These are phyloP conservation scores for Ceratocystis cacaofunesta DNA, from an alignment of 2,329 filamentous ascomycete genomes.

Conservation along the genomic window DNA sequence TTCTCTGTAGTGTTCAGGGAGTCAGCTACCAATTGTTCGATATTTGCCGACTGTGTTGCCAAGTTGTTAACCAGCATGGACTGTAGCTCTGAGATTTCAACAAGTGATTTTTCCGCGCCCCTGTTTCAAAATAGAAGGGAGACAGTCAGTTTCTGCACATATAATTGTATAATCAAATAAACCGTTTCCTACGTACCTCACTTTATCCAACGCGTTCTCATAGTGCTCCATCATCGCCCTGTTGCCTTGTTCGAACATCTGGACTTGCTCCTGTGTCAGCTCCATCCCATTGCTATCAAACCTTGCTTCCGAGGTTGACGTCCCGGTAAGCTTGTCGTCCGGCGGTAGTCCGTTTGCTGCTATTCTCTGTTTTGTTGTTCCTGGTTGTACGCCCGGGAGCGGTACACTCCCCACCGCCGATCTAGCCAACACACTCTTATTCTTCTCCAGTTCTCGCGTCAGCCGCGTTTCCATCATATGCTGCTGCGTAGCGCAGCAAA, in stretches of 20 bases:
- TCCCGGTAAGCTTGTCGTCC: conserved; percentile 18
- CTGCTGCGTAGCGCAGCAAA: conserved; percentile 63
- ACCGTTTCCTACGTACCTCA: conserved; percentile 48
- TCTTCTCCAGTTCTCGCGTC: conserved; percentile 74
- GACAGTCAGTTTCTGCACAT: conserved; percentile 7
- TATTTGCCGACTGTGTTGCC: conserved; percentile 70
- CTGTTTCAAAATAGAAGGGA: conserved; percentile 30
- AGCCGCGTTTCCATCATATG: conserved; percentile 87
- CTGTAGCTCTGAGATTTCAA: conserved; percentile 88
- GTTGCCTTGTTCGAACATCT: conserved; percentile 88
- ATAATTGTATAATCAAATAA: neutral
- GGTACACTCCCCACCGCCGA: conserved; percentile 24
- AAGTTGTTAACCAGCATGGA: conserved; percentile 77
- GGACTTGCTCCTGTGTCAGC: conserved; percentile 70
- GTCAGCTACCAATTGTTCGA: conserved; percentile 76
- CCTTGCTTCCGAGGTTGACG: conserved; percentile 18
- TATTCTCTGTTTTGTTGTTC: neutral
- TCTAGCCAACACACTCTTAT: conserved; percentile 69
- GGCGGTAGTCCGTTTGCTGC: conserved; percentile 11
- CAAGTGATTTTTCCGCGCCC: conserved; percentile 72
- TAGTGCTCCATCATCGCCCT: conserved; percentile 86
- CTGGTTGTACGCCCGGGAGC: conserved; percentile 17
- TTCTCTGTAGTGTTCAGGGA: conserved; percentile 72
- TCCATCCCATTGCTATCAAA: conserved; percentile 28
- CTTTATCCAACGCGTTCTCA: conserved; percentile 85